These are phyloP conservation scores for Leersia perrieri DNA, from an alignment of 176 grass and related monocot species.

Conservation along the genomic window DNA sequence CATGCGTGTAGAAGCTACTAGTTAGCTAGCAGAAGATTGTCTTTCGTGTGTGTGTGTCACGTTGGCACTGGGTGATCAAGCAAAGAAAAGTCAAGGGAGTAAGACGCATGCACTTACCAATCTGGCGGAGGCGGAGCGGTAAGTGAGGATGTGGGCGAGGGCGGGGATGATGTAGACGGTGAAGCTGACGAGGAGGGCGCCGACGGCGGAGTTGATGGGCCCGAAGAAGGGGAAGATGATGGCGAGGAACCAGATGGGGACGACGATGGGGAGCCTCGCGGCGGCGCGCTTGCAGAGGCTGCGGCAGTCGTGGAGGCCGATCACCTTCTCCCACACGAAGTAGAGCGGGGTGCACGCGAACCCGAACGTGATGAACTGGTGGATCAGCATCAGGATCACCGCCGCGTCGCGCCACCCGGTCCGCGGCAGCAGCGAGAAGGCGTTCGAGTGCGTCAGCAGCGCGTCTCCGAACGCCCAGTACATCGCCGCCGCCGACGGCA, in stretches of 20 bases:
- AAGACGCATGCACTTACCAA: constrained; percentile 10
- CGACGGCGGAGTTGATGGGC: constrained; percentile 64
- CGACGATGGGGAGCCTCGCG: constrained; percentile 50
- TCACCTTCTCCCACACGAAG: constrained; percentile 81
- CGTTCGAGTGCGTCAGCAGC: constrained; percentile 71
- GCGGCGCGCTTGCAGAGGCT: constrained; percentile 36
- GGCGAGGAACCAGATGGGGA: constrained; percentile 64
- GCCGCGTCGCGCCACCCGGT: constrained; percentile 57
- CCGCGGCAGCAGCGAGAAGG: constrained; percentile 56
- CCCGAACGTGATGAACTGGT: constrained; percentile 90
- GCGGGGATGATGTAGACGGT: constrained; percentile 66
- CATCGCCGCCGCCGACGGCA: constrained; percentile 62
- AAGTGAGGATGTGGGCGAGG: constrained; percentile 50
- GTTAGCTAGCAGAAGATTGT: background rate
- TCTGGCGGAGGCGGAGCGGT: constrained; percentile 44
- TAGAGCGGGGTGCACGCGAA: constrained; percentile 84
- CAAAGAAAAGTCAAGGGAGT: background rate
- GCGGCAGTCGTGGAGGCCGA: constrained; percentile 50
- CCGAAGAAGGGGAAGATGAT: constrained; percentile 67
- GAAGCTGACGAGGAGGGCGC: constrained; percentile 64
- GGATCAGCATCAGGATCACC: constrained; percentile 73
- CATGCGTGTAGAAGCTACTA: background rate
- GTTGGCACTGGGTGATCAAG: background rate
- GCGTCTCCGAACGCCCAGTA: constrained; percentile 77
- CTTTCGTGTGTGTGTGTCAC: background rate